Evolutionary conservation across 1,284 basidiomycete genomes (phyloP), one percentile per base, ranked within the genome.

Genomic region (Trametes hirsuta): DNA sequence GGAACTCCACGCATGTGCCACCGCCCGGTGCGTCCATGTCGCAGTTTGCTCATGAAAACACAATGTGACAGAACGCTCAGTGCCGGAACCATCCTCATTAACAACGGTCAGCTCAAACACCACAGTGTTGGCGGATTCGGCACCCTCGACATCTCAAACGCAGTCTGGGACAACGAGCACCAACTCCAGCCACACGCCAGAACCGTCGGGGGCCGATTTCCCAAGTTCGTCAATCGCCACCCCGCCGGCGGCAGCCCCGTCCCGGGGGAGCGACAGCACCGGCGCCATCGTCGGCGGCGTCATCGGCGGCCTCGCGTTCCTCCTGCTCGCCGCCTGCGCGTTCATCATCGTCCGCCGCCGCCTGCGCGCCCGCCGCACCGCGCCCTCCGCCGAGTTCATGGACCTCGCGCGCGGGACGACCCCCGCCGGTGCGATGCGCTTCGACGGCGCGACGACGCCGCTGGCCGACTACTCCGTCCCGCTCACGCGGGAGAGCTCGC

Each of bases 351-450:
- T 53, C 44, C 56, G 59, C 9, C 64, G 65, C 6, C 64, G 42
- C 45, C 37, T 34, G 24, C 63, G 59, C n/a, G 55, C 44, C 14
- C 34, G 12, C 2, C 56, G 52, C 42, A 25, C 53, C 25, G 63
- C 69, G 11, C 67, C 69, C 36, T 70, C 69, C 15, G 65, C 68
- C n/a, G 69, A 69, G 50, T 69, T 70, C 61, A 63, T 68, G 66
- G 58, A 56, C 47, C 46, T 55, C 18, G 56, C 47, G 6, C 61
- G 61, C 42, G 21, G 35, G 21, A 25, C 22, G 14, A 53, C 41
- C n/a, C 49, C 51, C 30, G 40, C n/a, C 6, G 47, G 21, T 18
- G 5, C n/a, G 11, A 8, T 24, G 12, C 30, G 41, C 40, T 12
- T 12, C 21, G 45, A 22, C 14, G 39, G 34, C 49, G 12, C 50